Evolutionary conservation across 371 early-diverging fungal species (phyloP).

Genomic region (Saksenaea oblongispora): DNA sequence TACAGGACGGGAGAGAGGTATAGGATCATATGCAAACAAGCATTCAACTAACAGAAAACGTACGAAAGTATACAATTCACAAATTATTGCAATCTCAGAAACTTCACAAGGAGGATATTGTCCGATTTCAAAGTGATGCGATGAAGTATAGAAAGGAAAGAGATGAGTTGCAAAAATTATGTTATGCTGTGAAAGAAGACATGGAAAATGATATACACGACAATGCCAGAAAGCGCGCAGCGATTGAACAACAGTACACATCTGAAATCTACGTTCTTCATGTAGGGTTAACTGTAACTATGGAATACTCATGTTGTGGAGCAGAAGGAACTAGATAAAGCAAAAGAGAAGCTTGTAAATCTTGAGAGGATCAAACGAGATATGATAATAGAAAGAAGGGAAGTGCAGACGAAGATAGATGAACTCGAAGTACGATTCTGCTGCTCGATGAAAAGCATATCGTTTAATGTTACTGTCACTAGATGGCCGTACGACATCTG

Average conservation of each 20-base stretch:
- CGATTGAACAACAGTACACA: not conserved
- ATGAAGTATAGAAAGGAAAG: not conserved
- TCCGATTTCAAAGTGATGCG: not conserved
- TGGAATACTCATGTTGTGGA: not conserved
- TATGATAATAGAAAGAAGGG: not conserved
- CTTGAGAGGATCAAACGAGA: not conserved
- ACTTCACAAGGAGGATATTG: not conserved
- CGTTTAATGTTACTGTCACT: too few relatives aligned
- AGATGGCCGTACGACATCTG: too few relatives aligned
- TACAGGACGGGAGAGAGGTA: not conserved
- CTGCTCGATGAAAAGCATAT: not conserved
- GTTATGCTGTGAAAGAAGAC: not conserved
- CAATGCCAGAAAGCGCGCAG: not conserved
- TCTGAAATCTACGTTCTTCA: not conserved
- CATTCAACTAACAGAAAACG: not conserved
- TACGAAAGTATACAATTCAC: not conserved
- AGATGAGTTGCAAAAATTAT: not conserved
- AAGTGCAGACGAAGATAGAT: not conserved
- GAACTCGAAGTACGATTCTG: not conserved
- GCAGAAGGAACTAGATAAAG: not conserved
- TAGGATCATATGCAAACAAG: not conserved
- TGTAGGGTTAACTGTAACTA: not conserved
- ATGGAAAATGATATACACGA: not conserved
- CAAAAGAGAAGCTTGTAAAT: not conserved
- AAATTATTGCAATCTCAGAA: not conserved